Evolutionary conservation across 2,329 filamentous ascomycete species (phyloP).

Genomic region (Coniochaeta sp.): DNA sequence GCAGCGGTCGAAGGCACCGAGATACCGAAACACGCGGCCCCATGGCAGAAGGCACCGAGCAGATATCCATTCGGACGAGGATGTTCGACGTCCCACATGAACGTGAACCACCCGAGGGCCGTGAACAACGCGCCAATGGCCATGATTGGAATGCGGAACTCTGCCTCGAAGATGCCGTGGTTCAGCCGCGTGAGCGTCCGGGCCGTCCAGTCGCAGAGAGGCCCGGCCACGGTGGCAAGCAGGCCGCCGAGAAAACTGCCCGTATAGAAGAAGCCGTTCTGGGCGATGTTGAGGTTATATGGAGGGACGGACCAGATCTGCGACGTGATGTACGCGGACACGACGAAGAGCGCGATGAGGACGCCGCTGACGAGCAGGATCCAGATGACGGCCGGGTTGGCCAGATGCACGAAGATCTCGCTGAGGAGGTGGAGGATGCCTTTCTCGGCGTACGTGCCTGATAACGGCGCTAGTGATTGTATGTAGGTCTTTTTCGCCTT

Average conservation of each 20-base stretch:
- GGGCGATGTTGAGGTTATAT: slow-evolving; percentile 26
- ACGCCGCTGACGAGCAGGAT: slow-evolving; percentile 14
- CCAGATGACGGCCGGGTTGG: slow-evolving; percentile 14
- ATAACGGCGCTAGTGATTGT: slow-evolving; percentile 3
- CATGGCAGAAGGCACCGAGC: slow-evolving; percentile 10
- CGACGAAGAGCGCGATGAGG: slow-evolving; percentile 11
- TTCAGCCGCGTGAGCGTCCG: slow-evolving; percentile 7
- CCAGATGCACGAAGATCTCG: slow-evolving; percentile 11
- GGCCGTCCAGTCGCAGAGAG: slow-evolving; percentile 14
- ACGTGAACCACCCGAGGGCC: slow-evolving; percentile 12
- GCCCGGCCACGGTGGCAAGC: slow-evolving; percentile 22
- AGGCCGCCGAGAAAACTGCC: slow-evolving; percentile 30
- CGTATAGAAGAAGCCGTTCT: slow-evolving; percentile 33
- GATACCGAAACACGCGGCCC: slow-evolving; percentile 11
- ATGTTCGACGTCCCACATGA: slow-evolving; percentile 12
- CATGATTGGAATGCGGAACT: slow-evolving; percentile 14
- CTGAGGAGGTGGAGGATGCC: slow-evolving; percentile 8
- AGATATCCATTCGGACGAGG: slow-evolving; percentile 8
- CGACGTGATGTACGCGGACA: slow-evolving; percentile 11
- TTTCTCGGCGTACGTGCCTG: slow-evolving; percentile 8
- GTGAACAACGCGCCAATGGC: slow-evolving; percentile 9
- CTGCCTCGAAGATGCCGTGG: slow-evolving; percentile 11
- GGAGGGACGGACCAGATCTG: slow-evolving; percentile 12
- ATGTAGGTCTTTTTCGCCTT: slow-evolving; percentile 2
- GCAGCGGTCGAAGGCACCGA: slow-evolving; percentile 13